phyloP scores from a whole-genome alignment of 2,329 filamentous ascomycete species.

The Scolecobasidium constrictum region DNA sequence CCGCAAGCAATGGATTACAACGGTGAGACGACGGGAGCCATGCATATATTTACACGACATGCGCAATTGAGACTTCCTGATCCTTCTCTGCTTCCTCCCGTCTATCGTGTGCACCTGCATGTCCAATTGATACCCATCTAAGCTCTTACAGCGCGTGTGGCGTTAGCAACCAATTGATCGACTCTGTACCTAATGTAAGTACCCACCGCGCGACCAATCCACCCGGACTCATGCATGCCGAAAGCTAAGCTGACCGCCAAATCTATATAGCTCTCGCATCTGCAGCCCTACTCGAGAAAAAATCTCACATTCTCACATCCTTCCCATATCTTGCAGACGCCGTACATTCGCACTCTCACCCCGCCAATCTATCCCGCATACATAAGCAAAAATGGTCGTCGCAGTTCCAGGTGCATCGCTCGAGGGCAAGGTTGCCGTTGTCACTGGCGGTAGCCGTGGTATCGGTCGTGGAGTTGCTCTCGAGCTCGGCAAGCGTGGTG shows the following conservation, averaged over 20 bases:
- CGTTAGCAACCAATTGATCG: not conserved
- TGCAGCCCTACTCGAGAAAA: not conserved
- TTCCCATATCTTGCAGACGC: not conserved
- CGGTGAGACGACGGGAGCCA: not conserved
- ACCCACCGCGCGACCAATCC: no score
- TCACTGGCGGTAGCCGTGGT: slow-evolving; percentile 54
- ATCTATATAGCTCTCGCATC: not conserved
- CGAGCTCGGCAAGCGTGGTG: slow-evolving; percentile 55
- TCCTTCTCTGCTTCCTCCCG: not conserved
- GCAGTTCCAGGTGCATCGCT: slow-evolving; percentile 37
- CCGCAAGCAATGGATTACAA: not conserved
- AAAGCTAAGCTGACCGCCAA: not conserved
- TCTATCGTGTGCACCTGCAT: not conserved
- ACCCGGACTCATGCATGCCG: not conserved
- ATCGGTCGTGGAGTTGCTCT: slow-evolving; percentile 57
- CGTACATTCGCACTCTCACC: not conserved
- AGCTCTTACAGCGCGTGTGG: not conserved
- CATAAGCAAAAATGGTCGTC: slow-evolving; percentile 22
- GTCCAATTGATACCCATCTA: not conserved
- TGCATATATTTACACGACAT: not conserved
- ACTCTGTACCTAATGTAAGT: no score
- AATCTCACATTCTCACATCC: not conserved
- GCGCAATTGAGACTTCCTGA: not conserved
- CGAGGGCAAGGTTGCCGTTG: slow-evolving; percentile 44
- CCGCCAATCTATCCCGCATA: not conserved